Percentiles rank a stretch among this genome's conserved stretches.
phyloP scores from a whole-genome alignment of 2,329 filamentous ascomycete species.

The Cercospora sp. region DNA sequence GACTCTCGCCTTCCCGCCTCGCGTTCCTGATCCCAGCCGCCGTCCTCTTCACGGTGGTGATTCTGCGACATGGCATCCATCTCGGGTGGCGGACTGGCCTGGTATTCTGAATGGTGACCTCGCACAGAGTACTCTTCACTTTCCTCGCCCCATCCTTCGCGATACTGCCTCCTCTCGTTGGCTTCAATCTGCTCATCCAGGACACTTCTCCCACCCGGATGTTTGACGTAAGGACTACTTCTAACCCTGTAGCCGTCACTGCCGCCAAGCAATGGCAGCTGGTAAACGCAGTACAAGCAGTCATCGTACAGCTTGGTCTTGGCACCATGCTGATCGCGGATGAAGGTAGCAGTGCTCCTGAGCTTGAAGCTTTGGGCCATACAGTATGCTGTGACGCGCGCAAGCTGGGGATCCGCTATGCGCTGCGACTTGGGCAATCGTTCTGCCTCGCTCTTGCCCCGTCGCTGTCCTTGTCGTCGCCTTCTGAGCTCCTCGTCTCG shows the following conservation, averaged over 20 bases:
- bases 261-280: constrained; percentile 82
- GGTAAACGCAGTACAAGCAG: constrained; percentile 93
- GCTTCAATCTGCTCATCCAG: constrained; percentile 94
- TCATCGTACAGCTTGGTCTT: constrained; percentile 97
- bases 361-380: constrained; percentile 93
- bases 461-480: constrained; percentile 60
- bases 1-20: constrained; percentile 30
- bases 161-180: constrained; percentile 83
- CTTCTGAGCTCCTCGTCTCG: constrained; percentile 68
- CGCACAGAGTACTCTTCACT: constrained; percentile 61
- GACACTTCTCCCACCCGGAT: constrained; percentile 87
- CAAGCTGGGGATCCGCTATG: constrained; percentile 71
- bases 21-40: constrained; percentile 24
- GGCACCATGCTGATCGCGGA: constrained; percentile 82
- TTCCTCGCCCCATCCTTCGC: constrained; percentile 87
- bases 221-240: constrained; percentile 89
- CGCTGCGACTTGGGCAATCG: constrained; percentile 83
- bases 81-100: constrained; percentile 21
- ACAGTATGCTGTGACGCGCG: constrained; percentile 91
- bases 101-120: constrained; percentile 28
- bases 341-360: constrained; percentile 81
- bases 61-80: constrained; percentile 18
- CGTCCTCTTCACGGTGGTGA: constrained; percentile 17
- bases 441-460: constrained; percentile 86
- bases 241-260: constrained; percentile 82